Conservation (phyloP, 306 rosid genomes). For the Begonia peltatifolia region DNA sequence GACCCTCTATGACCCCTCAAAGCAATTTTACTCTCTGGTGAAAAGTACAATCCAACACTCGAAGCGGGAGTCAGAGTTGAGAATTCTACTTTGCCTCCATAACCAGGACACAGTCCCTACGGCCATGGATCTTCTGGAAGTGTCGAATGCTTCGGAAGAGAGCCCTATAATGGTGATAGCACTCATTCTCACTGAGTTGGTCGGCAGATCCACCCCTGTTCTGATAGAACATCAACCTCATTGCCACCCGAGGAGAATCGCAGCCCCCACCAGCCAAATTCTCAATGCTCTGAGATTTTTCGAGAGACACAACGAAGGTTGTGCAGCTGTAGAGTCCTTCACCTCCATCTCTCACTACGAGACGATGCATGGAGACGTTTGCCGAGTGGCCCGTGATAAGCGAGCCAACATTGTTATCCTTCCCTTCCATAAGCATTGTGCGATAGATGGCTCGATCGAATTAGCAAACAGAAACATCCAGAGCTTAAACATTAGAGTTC, state of each 20-base stretch:
- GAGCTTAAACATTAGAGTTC: constrained; percentile 40
- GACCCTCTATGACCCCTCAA: constrained; percentile 43
- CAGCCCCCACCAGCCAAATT: constrained; percentile 23
- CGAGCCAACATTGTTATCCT: constrained; percentile 40
- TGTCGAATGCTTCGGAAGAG: constrained; percentile 36
- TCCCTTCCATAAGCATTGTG: constrained; percentile 43
- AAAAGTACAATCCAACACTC: constrained; percentile 51
- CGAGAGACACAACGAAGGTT: constrained; percentile 14
- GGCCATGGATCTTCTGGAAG: constrained; percentile 39
- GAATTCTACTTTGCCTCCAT: constrained; percentile 50
- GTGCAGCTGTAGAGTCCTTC: constrained; percentile 24
- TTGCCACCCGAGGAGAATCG: constrained; percentile 6
- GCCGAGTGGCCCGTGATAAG: constrained; percentile 54
- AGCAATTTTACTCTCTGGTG: constrained; percentile 35
- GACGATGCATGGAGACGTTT: constrained; percentile 73
- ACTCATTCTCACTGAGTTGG: constrained; percentile 43
- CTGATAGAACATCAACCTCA: constrained; percentile 28
- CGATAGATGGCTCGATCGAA: constrained; percentile 18
- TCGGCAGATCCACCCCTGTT: constrained; percentile 32
- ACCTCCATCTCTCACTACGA: constrained; percentile 51
- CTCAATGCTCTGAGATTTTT: constrained; percentile 32
- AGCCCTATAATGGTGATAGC: constrained; percentile 26
- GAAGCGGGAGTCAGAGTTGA: constrained; percentile 21
- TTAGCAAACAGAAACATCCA: constrained; percentile 19
- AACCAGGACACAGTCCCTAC: constrained; percentile 29